A percentile compares a stretch with the other conserved stretches of the same genome.
phyloP scores from a whole-genome alignment of 495 filamentous ascomycete species.

The Xylaria sp. region DNA sequence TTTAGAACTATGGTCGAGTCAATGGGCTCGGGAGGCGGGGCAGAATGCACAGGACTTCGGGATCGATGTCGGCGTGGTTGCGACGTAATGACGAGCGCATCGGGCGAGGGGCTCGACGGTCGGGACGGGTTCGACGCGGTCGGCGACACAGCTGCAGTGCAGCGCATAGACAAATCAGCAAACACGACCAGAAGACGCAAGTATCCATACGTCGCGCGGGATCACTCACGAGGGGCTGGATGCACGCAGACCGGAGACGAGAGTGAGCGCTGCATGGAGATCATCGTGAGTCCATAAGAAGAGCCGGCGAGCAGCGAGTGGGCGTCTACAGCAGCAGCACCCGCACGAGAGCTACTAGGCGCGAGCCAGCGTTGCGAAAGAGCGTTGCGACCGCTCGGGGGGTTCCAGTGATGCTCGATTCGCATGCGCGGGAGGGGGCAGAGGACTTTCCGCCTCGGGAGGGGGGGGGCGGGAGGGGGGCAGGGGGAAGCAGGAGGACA shows the following conservation, averaged over 20 bases:
- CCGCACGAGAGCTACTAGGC: conserved; percentile 34
- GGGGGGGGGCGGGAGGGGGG: background rate
- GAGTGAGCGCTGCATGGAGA: conserved; percentile 62
- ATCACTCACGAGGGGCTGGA: conserved; percentile 58
- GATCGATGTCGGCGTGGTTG: conserved; percentile 50
- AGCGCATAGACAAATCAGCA: conserved; percentile 45
- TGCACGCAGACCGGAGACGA: conserved; percentile 60
- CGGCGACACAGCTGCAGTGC: conserved; percentile 42
- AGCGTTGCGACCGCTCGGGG: conserved; percentile 20
- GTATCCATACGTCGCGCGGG: conserved; percentile 21
- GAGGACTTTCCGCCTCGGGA: conserved; percentile 17
- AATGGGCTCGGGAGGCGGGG: conserved; percentile 41
- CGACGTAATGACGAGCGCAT: conserved; percentile 51
- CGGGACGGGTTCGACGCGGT: conserved; percentile 47
- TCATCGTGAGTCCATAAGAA: conserved; percentile 57
- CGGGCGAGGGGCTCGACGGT: conserved; percentile 53
- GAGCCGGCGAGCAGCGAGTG: conserved; percentile 29
- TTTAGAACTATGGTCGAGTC: conserved; percentile 42
- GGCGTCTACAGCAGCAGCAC: conserved; percentile 36
- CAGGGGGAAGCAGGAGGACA: conserved; percentile 11
- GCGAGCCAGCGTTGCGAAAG: conserved; percentile 28
- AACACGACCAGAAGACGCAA: conserved; percentile 23
- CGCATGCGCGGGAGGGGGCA: conserved; percentile 6
- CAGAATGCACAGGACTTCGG: conserved; percentile 49
- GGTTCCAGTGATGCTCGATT: conserved; percentile 3